Base-by-base conservation (phyloP, 1,284 basidiomycete species). In the Cerrena zonata region DNA sequence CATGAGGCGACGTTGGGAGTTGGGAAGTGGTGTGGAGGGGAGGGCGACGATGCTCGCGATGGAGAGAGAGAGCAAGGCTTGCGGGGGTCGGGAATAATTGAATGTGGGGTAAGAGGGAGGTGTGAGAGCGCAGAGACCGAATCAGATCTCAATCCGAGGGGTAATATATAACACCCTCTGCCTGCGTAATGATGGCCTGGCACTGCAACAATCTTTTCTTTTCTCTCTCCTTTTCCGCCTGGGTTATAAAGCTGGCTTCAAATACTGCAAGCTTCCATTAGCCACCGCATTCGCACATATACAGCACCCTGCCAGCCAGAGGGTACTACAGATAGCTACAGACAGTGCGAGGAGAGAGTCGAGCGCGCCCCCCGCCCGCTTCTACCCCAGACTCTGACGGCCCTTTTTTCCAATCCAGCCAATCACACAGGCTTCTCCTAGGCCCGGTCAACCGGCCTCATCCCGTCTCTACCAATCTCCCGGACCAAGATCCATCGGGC, bases 51-150 rank as follows among this genome's bases (percentile, higher is more conserved):
- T 41, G 39, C n/a, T 10, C 34, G n/a, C 34, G 34, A 36, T n/a
- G 57, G 52, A 44, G 58, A 56, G 57, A 45, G 47, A 50, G 50
- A 45, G 48, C 46, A 48, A n/a, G n/a, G n/a, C n/a, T n/a, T n/a
- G n/a, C n/a, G n/a, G n/a, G n/a, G n/a, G 30, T 34, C 30, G 30
- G 30, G 7, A 7, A 15, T 34, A 34, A 34, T 34, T 45, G 24
- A 48, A 48, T 51, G 53, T n/a, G 47, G 45, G 45, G 23, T 22
- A n/a, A 22, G 21, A 41, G 23, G 27, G 42, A 51, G 49, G 42
- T 21, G 37, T 15, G 50, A 51, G 39, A 45, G 49, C 13, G 37
- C 23, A 45, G 24, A 42, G 27, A 25, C 12, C 15, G 53, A 40
- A 44, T 44, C 42, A 44, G 23, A 44, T 44, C 42, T 22, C 19